Evolutionary conservation across 495 filamentous ascomycete species (phyloP), one percentile per base, ranked within the genome.

Genomic region (Jackrogersella multiformis): DNA sequence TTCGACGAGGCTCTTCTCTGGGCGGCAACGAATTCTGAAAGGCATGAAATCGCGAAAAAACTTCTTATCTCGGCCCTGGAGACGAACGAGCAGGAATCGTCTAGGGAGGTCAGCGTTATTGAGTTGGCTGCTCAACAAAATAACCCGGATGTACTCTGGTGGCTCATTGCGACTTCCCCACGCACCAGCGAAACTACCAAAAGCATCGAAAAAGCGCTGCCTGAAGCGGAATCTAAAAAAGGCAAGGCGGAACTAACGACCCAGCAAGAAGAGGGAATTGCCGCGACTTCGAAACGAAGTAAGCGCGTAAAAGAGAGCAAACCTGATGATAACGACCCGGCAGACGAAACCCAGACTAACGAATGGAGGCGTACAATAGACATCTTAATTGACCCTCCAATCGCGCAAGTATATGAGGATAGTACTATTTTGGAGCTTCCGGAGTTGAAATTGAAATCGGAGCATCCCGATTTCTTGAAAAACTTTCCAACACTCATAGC

Each of bases 151-250:
- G 2, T 44, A 23, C 45, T 61, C 35, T 61, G 58, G 58, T 61
- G 46, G 36, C 46, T 61, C 13, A 51, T 61, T 53, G 58, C 58
- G 0, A 53, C 58, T 32, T 61, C 58, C 18, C 58, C 58, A 34
- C 15, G 26, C 24, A 45, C 5, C 1, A 1, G 0, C 1, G 15
- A 45, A 44, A 45, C 35, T 13, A 53, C 12, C 15, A 15, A 44
- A 10, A 53, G 13, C 18, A 44, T 61, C 58, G 16, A 34, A 10
- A 32, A 24, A 10, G 58, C 57, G 15, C 20, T 16, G 20, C 9
- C 34, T 10, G 34, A 9, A 36, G 34, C n/a, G n/a, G n/a, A n/a
- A n/a, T n/a, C 34, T 10, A 36, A 13, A 36, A 36, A n/a, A 36
- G n/a, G n/a, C n/a, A n/a, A n/a, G n/a, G 34, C 7, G 10, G 20